phyloP scores from a whole-genome alignment of 192 early-diverging fungal genomes.

The Helicostylum pulchrum region DNA sequence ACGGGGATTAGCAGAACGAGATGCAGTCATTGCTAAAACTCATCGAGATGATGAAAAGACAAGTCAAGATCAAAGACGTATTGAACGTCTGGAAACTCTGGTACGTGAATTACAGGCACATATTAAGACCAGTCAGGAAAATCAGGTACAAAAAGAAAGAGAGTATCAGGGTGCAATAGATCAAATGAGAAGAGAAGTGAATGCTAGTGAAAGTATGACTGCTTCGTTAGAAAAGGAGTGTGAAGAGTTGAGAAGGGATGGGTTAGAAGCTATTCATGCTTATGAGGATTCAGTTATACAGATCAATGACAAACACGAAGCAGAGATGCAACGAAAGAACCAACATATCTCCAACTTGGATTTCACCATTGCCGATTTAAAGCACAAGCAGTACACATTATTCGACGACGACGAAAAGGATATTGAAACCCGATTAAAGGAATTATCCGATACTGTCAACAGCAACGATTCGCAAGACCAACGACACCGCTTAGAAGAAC shows the following conservation, averaged over 20 bases:
- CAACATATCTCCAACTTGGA: slow-evolving; percentile 28
- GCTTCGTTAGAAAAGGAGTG: slow-evolving; percentile 33
- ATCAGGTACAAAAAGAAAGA: neutral
- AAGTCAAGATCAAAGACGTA: slow-evolving; percentile 10
- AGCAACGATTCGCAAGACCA: neutral
- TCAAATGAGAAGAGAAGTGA: slow-evolving; percentile 18
- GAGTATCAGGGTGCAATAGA: slow-evolving; percentile 31
- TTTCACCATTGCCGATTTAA: neutral
- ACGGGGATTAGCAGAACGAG: neutral
- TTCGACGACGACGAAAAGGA: slow-evolving; percentile 17
- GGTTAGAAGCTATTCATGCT: slow-evolving; percentile 40
- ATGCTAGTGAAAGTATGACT: slow-evolving; percentile 12
- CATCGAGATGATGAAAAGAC: slow-evolving; percentile 9
- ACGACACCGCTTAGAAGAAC: slow-evolving; percentile 24
- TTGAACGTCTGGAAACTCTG: slow-evolving; percentile 15
- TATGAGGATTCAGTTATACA: slow-evolving; percentile 39
- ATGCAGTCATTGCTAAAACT: slow-evolving; percentile 11
- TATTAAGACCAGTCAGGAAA: neutral
- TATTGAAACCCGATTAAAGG: neutral
- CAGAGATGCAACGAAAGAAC: slow-evolving; percentile 25
- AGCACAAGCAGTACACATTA: neutral
- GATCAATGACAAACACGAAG: slow-evolving; percentile 31
- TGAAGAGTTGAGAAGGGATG: slow-evolving; percentile 36
- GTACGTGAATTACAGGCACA: slow-evolving; percentile 17
- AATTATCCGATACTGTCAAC: neutral